Percentiles rank a stretch among this genome's conserved stretches.
Conservation (phyloP, 2,329 filamentous ascomycete genomes). For the Chaetomium olivaceum region DNA sequence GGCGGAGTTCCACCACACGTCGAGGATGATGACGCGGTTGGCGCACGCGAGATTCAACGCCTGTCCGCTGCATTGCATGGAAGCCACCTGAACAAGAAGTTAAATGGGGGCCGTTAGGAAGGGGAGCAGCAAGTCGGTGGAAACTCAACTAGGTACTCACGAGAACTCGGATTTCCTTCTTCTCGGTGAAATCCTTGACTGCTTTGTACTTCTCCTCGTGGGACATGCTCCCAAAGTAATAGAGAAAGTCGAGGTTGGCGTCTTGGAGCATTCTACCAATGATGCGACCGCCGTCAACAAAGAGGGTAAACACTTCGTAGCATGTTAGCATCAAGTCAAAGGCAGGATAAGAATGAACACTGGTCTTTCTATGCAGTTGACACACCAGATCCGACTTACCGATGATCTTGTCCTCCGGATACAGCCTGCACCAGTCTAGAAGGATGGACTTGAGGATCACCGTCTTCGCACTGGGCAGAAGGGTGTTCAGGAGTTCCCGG, state of each 20-base stretch:
- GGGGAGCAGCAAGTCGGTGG: too few species aligned
- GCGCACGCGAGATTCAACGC: constrained; percentile 46
- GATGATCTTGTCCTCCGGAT: constrained; percentile 16
- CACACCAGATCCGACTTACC: too few species aligned
- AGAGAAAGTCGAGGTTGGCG: constrained; percentile 40
- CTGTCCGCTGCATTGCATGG: constrained; percentile 41
- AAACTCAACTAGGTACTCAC: constrained; percentile 36
- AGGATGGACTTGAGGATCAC: constrained; percentile 37
- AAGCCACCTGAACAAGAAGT: constrained; percentile 37
- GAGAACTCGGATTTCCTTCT: constrained; percentile 34
- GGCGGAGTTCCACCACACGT: constrained; percentile 63
- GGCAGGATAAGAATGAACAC: too few species aligned
- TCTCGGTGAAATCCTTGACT: constrained; percentile 32
- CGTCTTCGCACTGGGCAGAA: constrained; percentile 39
- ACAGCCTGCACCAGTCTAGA: constrained; percentile 36
- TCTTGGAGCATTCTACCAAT: constrained; percentile 41
- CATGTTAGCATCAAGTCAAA: constrained; percentile 23
- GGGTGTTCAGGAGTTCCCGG: neutral
- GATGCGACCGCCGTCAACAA: constrained; percentile 37
- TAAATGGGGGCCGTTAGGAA: neutral
- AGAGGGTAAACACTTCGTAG: constrained; percentile 41
- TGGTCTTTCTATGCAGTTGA: too few species aligned
- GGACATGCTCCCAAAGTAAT: constrained; percentile 35
- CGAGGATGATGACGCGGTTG: constrained; percentile 56
- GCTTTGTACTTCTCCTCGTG: constrained; percentile 18